Evolutionary conservation across 2,329 filamentous ascomycete genomes (phyloP).

Genomic region (Curvularia sp.): DNA sequence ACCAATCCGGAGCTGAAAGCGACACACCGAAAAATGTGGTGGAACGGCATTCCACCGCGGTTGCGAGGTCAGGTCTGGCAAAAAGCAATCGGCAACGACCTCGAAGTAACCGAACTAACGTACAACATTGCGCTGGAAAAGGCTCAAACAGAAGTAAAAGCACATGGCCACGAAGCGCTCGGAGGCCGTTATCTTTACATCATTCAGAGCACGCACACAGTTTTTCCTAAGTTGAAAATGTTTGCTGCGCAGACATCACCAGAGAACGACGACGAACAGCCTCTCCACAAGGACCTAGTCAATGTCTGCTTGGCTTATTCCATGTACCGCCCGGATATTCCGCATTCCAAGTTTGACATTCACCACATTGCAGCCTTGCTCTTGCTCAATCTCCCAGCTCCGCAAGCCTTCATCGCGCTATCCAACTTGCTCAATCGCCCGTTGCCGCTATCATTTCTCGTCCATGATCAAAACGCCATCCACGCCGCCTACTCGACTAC

Average conservation of each 20-base stretch:
- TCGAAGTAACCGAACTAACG: slow-evolving; percentile 70
- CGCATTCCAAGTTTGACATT: slow-evolving; percentile 72
- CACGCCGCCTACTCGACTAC: slow-evolving; percentile 72
- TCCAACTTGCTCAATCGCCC: slow-evolving; percentile 80
- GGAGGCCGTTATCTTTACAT: slow-evolving; percentile 37
- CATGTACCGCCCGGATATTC: slow-evolving; percentile 83
- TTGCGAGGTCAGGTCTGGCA: slow-evolving; percentile 74
- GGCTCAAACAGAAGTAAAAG: slow-evolving; percentile 63
- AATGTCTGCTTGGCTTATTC: slow-evolving; percentile 80
- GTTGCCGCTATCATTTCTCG: slow-evolving; percentile 76
- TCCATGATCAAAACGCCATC: slow-evolving; percentile 72
- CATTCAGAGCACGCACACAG: slow-evolving; percentile 66
- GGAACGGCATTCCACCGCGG: slow-evolving; percentile 76
- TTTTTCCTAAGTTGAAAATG: slow-evolving; percentile 75
- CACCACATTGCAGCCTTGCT: slow-evolving; percentile 77
- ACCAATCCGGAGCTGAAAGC: slow-evolving; percentile 46
- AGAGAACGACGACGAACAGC: slow-evolving; percentile 57
- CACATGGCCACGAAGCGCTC: slow-evolving; percentile 59
- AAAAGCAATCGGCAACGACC: slow-evolving; percentile 74
- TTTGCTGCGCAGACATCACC: slow-evolving; percentile 61
- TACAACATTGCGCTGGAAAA: slow-evolving; percentile 74
- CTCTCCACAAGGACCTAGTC: slow-evolving; percentile 70
- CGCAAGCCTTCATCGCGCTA: slow-evolving; percentile 72
- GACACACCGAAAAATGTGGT: slow-evolving; percentile 73
- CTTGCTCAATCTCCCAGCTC: slow-evolving; percentile 72